A percentile compares a stretch with the other conserved stretches of the same genome.
These are phyloP conservation scores for Cystobasidium sp. DNA, from an alignment of 1,284 basidiomycete genomes.

Conservation along the genomic window DNA sequence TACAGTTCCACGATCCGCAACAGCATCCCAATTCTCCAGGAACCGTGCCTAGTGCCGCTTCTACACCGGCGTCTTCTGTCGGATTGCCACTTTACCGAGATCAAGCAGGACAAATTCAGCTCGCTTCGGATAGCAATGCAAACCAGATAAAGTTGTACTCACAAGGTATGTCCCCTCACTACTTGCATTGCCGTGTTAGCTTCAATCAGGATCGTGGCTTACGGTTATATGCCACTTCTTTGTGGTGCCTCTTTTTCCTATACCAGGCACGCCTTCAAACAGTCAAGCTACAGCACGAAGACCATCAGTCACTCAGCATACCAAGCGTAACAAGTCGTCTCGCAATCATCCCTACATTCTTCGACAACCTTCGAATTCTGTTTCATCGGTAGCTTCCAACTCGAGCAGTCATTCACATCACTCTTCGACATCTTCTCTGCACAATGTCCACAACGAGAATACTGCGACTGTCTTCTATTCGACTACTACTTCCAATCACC, in stretches of 20 bases:
- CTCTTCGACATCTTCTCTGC: too few species aligned
- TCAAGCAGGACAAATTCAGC: not conserved
- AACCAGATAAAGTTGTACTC: too few species aligned
- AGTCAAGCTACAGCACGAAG: not conserved
- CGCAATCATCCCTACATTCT: conserved; percentile 7
- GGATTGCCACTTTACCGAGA: not conserved
- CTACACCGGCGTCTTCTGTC: not conserved
- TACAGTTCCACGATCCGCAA: not conserved
- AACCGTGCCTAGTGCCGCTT: not conserved
- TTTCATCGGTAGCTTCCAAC: not conserved
- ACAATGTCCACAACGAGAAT: not conserved
- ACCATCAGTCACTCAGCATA: not conserved
- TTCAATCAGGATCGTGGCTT: too few species aligned
- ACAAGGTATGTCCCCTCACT: not conserved
- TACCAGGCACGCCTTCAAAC: not conserved
- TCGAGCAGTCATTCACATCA: conserved; percentile 5
- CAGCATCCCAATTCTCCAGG: not conserved
- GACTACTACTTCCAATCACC: not conserved
- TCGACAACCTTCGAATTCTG: conserved; percentile 8
- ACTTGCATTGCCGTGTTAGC: too few species aligned
- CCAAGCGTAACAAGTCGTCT: conserved; percentile 3
- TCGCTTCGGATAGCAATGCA: not conserved
- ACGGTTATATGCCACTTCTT: not conserved
- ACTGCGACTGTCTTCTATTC: not conserved
- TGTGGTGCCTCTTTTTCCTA: not conserved